Evolutionary conservation across 305 asterid species (phyloP), one percentile per base, ranked within the genome.

Genomic region (Rubia tinctorum): DNA sequence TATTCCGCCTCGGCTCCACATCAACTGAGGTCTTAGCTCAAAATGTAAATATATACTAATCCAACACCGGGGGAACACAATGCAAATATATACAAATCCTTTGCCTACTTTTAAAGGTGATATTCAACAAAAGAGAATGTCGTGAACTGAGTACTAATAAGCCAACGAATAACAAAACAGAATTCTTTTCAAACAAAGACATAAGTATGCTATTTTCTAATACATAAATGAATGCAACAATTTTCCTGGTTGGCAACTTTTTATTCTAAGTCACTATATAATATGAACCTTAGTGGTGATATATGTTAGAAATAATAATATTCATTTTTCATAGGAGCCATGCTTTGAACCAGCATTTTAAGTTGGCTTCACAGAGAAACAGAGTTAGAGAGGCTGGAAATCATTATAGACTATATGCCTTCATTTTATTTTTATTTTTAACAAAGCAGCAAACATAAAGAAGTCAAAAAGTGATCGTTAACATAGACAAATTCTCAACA

Each of bases 1-100:
- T 87, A 68, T 89, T 66, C 73, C 96, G 90, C 69, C 82, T 89
- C 60, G 93, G 86, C 79, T 91, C 92, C 67, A 77, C 77, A 72
- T 89, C 98, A 76, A 88, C 82, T 45, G 90, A 85, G 49, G 87
- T 89, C 83, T 80, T 82, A 72, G 92, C 88, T 97, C 98, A 93
- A 79, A 93, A 88, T 66, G 96, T 96, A 84, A 93, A 91, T 74
- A 89, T 91, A 82, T 88, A 77, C 1, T 88, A 83, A 82, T 91
- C 98, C 80, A 91, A 73, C 64, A 93, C 97, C 98, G 91, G 82
- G 56, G 61, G 66, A 20, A 66, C 66, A 70, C 58, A 53, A 63
- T 64, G 9, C 69, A 27, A 27, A 27, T 27, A 27, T 27, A 27
- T 27, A 27, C 30, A 2, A 27, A 27, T 27, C 30, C 2, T 27